Percentiles rank a stretch among this genome's conserved stretches.
Evolutionary conservation across 225 moss, liverwort and hornwort species (phyloP).

Genomic region (Takakia lepidozioides): DNA sequence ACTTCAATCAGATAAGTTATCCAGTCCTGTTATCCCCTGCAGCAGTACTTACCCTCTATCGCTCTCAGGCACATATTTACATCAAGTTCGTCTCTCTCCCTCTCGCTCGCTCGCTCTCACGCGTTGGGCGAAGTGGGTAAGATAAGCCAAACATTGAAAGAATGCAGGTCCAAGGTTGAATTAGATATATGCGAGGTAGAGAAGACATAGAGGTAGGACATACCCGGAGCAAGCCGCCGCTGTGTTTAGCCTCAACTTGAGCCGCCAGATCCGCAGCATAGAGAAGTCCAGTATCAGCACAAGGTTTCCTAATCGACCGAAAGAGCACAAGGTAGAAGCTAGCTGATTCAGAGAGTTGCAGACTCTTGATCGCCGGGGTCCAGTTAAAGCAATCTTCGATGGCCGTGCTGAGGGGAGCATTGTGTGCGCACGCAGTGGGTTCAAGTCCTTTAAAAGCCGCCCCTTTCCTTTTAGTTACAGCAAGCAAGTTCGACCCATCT

Average conservation of each 20-base stretch:
- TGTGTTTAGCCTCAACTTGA: conserved; percentile 65
- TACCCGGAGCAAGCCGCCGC: conserved; percentile 77
- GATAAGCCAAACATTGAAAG: too few relatives aligned
- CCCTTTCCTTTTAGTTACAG: too few relatives aligned
- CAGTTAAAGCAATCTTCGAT: conserved; percentile 57
- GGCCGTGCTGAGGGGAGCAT: conserved; percentile 55
- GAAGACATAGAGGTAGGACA: neutral
- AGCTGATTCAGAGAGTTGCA: conserved; percentile 8
- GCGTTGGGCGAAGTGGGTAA: too few relatives aligned
- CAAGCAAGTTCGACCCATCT: too few relatives aligned
- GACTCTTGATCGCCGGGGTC: conserved; percentile 34
- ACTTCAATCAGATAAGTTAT: too few relatives aligned
- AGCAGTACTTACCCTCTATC: too few relatives aligned
- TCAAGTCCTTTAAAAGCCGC: too few relatives aligned
- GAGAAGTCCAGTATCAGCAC: conserved; percentile 46
- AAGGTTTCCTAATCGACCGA: conserved; percentile 54
- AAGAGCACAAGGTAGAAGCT: conserved; percentile 65
- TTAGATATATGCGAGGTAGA: neutral
- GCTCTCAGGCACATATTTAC: too few relatives aligned
- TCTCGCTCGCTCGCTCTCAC: too few relatives aligned
- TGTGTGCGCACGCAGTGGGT: conserved; percentile 48
- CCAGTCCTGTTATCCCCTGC: too few relatives aligned
- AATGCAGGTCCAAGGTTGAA: too few relatives aligned
- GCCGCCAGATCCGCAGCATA: conserved; percentile 66
- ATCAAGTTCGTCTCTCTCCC: too few relatives aligned